Percentiles rank a stretch among this genome's conserved stretches.
Evolutionary conservation across 2,329 filamentous ascomycete species (phyloP).

Genomic region (Endocalyx cinctus): DNA sequence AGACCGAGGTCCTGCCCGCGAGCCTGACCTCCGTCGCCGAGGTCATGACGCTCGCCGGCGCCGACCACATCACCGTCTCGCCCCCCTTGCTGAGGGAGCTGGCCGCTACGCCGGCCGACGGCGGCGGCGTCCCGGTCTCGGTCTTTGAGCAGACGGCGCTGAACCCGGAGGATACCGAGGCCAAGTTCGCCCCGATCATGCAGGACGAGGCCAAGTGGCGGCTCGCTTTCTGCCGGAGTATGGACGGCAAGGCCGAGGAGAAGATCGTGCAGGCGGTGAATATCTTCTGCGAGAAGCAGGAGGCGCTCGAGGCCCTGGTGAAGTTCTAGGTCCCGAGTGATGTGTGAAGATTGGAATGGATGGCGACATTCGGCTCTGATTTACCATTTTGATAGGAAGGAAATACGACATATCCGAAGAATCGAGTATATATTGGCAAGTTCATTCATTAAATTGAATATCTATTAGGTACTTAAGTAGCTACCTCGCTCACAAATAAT

Average conservation of each 20-base stretch:
- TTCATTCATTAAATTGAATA: too few relatives aligned
- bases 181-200: slow-evolving; percentile 16
- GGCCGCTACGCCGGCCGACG: slow-evolving; percentile 29
- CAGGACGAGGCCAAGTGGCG: slow-evolving; percentile 44
- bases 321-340: too few relatives aligned
- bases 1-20: slow-evolving; percentile 51
- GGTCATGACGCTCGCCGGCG: slow-evolving; percentile 53
- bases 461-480: too few relatives aligned
- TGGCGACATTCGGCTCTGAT: too few relatives aligned
- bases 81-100: slow-evolving; percentile 46
- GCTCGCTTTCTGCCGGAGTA: slow-evolving; percentile 45
- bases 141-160: slow-evolving; percentile 17
- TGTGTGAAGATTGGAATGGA: too few relatives aligned
- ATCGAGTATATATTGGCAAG: too few relatives aligned
- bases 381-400: too few relatives aligned
- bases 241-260: slow-evolving; percentile 41
- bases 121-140: slow-evolving; percentile 24
- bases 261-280: slow-evolving; percentile 53
- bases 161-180: slow-evolving; percentile 8
- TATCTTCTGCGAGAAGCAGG: slow-evolving; percentile 53
- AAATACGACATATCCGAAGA: too few relatives aligned
- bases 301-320: slow-evolving; percentile 41
- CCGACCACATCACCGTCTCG: slow-evolving; percentile 55
- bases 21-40: slow-evolving; percentile 54
- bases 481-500: too few relatives aligned